Base-by-base conservation (phyloP, 2,329 filamentous ascomycete species). In the Plenodomus biglobosus region DNA sequence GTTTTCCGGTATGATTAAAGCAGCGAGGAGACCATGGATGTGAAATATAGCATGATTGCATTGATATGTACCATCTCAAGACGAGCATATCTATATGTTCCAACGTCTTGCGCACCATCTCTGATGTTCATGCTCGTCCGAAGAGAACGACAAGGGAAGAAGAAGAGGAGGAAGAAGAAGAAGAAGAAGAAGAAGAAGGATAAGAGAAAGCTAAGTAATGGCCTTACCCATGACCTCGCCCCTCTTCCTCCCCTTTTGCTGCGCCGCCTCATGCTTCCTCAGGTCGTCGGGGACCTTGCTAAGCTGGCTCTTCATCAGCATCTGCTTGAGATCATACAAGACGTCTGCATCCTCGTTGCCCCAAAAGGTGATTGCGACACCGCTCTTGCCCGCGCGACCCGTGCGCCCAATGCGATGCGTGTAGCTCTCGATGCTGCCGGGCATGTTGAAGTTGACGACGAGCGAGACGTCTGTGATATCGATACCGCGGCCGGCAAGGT, bases 391-490 rank as follows among this genome's bases (percentile, higher is more conserved):
- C 2, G 94, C 94, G 85, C 94, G 88, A 80, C 94, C 94, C 1
- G 94, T 99, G 76, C 94, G 87, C 73, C 94, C 94, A 65, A 99
- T 88, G 76, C 94, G 86, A 79, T 99, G 94, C 2, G 92, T 97
- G 72, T 99, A 99, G 67, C 84, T 87, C 76, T 99, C 94, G 59
- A 99, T 97, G 60, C 80, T 90, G 11, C 77, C 85, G 0, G 94
- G 88, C 94, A 99, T 97, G 79, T 97, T 99, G 83, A 97, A 99
- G 78, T 99, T 99, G 70, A 99, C 82, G 48, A 99, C 94, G 51
- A 99, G 81, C 53, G 84, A 89, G 35, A 99, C 94, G 67, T 97
- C 94, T 0, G 88, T 85, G 3, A 99, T 92, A 74, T 99, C 94
- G 71, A 99, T 96, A 90, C 94, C 94, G 78, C 94, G 85, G 55